Evolutionary conservation across 768 basidiomycete genomes (phyloP).

Genomic region (Calvatia gigantea): DNA sequence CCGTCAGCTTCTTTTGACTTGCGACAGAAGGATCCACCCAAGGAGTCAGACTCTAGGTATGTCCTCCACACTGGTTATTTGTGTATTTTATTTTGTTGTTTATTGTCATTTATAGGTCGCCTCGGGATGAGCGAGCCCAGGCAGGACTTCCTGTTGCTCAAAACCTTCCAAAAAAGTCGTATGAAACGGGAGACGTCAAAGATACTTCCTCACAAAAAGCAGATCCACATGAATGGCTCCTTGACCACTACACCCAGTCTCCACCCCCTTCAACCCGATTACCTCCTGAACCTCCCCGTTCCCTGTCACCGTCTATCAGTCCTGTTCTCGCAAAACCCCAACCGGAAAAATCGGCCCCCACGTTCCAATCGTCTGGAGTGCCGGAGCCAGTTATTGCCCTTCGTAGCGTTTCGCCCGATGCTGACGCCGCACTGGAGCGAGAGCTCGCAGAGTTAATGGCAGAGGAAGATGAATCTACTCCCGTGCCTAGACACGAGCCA

Average conservation of each 20-base stretch:
- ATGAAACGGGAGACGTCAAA: not conserved
- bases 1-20: not conserved
- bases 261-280: conserved; percentile 26
- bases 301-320: conserved; percentile 24
- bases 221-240: conserved; percentile 60
- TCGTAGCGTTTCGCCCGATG: conserved; percentile 26
- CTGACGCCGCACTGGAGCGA: conserved; percentile 39
- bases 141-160: not conserved
- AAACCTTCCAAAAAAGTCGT: not conserved
- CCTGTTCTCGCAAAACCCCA: conserved; percentile 17
- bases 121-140: not conserved
- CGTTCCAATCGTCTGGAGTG: conserved; percentile 2
- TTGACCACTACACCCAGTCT: conserved; percentile 48
- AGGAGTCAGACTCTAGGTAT: not conserved
- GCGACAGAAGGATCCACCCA: not conserved
- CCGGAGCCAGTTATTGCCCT: conserved; percentile 13
- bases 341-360: conserved; percentile 5
- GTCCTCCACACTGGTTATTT: not conserved
- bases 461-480: conserved; percentile 21
- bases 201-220: conserved; percentile 28
- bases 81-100: not conserved
- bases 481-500: conserved; percentile 30
- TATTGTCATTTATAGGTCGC: not conserved
- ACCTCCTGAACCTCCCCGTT: conserved; percentile 25
- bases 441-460: conserved; percentile 41